Percentiles rank a stretch among this genome's conserved stretches.
phyloP scores from a whole-genome alignment of 371 early-diverging fungal genomes.

The Parasitella parasitica region DNA sequence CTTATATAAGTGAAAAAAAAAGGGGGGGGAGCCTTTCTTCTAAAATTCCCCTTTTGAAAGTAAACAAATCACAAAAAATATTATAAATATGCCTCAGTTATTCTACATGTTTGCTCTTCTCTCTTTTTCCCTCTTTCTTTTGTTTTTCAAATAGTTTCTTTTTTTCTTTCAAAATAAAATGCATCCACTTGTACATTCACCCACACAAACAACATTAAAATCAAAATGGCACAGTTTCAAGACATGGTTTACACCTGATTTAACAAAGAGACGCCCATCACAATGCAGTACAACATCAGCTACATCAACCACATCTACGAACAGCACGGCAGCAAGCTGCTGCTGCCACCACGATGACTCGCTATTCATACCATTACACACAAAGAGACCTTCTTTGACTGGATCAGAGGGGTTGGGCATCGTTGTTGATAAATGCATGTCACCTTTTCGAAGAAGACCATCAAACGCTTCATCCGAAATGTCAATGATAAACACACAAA shows the following conservation, averaged over 20 bases:
- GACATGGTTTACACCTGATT: slow-evolving; percentile 27
- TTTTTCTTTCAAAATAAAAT: not conserved
- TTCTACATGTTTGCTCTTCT: not conserved
- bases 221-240: slow-evolving; percentile 19
- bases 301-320: not conserved
- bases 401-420: slow-evolving; percentile 4
- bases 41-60: not conserved
- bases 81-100: not conserved
- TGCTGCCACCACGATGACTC: slow-evolving; percentile 1
- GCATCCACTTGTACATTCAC: slow-evolving; percentile 17
- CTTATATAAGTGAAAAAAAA: not conserved
- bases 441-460: slow-evolving; percentile 7
- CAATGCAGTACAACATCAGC: slow-evolving; percentile 17
- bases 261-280: slow-evolving; percentile 22
- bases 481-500: not conserved
- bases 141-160: not conserved
- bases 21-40: not conserved
- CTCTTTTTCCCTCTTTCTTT: not conserved
- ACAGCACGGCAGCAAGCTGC: not conserved
- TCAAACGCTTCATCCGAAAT: slow-evolving; percentile 6
- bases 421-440: slow-evolving; percentile 20
- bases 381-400: slow-evolving; percentile 6
- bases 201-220: slow-evolving; percentile 14
- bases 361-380: not conserved
- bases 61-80: not conserved